phyloP scores from a whole-genome alignment of 1,284 basidiomycete species.

The Schizophyllum amplum region DNA sequence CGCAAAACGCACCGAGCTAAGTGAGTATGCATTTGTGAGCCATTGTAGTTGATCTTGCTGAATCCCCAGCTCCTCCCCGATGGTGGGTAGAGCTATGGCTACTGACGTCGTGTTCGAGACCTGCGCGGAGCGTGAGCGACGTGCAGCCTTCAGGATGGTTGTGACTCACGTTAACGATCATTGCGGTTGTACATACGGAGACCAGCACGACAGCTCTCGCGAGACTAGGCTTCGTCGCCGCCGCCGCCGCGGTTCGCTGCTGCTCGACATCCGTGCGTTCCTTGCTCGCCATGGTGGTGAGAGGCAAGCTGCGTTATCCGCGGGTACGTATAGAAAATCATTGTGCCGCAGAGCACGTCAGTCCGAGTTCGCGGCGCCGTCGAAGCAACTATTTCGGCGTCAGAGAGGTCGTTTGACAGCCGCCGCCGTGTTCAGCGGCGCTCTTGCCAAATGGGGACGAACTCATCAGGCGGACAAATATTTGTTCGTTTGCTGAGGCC shows the following conservation, averaged over 20 bases:
- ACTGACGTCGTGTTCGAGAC: conserved; percentile 37
- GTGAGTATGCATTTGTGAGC: conserved; percentile 33
- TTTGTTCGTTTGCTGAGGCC: neutral
- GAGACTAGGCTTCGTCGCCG: neutral
- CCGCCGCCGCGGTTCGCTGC: neutral
- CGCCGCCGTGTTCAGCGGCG: neutral
- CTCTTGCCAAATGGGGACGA: neutral
- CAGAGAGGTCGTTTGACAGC: neutral
- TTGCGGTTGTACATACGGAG: conserved; percentile 38
- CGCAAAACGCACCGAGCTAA: conserved; percentile 25
- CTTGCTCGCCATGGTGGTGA: neutral
- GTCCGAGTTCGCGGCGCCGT: too few species aligned
- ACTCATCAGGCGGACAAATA: neutral
- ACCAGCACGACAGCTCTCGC: conserved; percentile 32
- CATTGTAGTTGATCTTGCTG: conserved; percentile 51
- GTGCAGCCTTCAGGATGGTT: neutral
- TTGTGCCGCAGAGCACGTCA: too few species aligned
- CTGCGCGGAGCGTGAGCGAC: conserved; percentile 18
- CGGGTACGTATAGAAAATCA: too few species aligned
- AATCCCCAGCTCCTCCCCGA: conserved; percentile 44
- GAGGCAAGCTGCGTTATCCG: neutral
- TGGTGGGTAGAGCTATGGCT: conserved; percentile 55
- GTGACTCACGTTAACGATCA: conserved; percentile 44
- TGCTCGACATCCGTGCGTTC: neutral
- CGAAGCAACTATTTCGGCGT: too few species aligned